Evolutionary conservation across 1,139 yeast species (phyloP).

Genomic region (Geotrichum phurueaensis): DNA sequence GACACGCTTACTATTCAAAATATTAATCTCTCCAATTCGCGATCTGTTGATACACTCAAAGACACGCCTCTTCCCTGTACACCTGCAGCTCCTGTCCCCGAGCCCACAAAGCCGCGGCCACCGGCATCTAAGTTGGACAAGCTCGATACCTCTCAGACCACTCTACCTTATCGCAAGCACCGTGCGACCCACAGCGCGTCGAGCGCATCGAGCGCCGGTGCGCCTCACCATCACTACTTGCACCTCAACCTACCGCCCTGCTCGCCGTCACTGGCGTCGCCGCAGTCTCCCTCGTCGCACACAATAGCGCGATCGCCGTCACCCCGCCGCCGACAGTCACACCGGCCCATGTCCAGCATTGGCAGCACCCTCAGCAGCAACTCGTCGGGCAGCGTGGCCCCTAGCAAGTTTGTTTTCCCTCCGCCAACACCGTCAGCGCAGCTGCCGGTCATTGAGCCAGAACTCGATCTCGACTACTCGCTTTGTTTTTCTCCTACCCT

Average conservation of each 20-base stretch:
- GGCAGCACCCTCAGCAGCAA: not conserved
- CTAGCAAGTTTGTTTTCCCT: not conserved
- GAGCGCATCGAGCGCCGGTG: not conserved
- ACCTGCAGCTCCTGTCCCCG: not conserved
- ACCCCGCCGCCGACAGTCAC: not conserved
- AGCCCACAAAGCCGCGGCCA: not conserved
- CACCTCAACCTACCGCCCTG: not conserved
- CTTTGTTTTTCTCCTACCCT: not conserved
- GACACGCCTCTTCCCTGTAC: not conserved
- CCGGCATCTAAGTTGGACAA: not conserved
- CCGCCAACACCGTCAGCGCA: not conserved
- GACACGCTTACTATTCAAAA: not conserved
- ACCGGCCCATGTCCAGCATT: not conserved
- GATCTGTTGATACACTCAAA: not conserved
- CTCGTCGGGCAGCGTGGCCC: not conserved
- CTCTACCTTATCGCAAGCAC: not conserved
- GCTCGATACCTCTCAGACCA: not conserved
- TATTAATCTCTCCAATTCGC: not conserved
- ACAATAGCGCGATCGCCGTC: not conserved
- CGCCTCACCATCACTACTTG: not conserved
- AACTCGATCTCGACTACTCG: not conserved
- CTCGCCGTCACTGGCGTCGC: not conserved
- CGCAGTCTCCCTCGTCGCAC: not conserved
- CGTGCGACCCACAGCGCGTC: not conserved
- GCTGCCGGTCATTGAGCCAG: not conserved